Evolutionary conservation across 108 stramenopile species (phyloP).

Genomic region (Stephanodiscus minutulus): DNA sequence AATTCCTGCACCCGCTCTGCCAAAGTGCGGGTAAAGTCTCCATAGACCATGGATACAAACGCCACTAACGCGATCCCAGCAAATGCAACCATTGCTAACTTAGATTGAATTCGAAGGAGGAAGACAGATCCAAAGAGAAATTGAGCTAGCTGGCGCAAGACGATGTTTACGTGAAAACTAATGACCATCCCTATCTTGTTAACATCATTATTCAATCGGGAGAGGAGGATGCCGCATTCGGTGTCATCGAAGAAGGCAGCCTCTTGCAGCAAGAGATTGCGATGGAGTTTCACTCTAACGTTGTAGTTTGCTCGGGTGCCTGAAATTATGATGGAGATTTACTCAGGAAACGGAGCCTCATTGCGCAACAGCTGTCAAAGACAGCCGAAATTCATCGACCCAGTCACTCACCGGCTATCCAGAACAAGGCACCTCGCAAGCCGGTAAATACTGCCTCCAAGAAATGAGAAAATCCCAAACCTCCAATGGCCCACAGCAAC

Average conservation of each 20-base stretch:
- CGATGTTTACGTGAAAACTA: slow-evolving; percentile 82
- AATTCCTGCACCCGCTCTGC: slow-evolving; percentile 77
- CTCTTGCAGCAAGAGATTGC: slow-evolving; percentile 84
- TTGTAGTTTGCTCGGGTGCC: slow-evolving; percentile 85
- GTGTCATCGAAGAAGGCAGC: slow-evolving; percentile 87
- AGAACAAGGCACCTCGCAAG: slow-evolving; percentile 78
- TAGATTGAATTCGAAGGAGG: slow-evolving; percentile 65
- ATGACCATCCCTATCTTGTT: slow-evolving; percentile 87
- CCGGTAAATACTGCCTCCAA: slow-evolving; percentile 82
- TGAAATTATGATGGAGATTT: slow-evolving; percentile 16
- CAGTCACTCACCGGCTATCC: slow-evolving; percentile 77
- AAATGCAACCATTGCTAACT: slow-evolving; percentile 68
- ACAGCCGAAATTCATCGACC: not conserved
- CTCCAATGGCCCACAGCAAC: slow-evolving; percentile 56
- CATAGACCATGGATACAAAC: slow-evolving; percentile 68
- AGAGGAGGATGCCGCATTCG: slow-evolving; percentile 77
- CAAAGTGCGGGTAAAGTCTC: slow-evolving; percentile 68
- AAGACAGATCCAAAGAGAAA: slow-evolving; percentile 77
- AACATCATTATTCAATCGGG: slow-evolving; percentile 87
- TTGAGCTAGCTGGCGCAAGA: slow-evolving; percentile 80
- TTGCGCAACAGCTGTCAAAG: not conserved
- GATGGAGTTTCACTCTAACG: slow-evolving; percentile 84
- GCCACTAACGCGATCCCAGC: slow-evolving; percentile 74
- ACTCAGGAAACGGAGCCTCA: not conserved
- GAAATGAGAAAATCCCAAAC: slow-evolving; percentile 59